Evolutionary conservation across 2,329 filamentous ascomycete species (phyloP).

Genomic region (Aspergillus persii): DNA sequence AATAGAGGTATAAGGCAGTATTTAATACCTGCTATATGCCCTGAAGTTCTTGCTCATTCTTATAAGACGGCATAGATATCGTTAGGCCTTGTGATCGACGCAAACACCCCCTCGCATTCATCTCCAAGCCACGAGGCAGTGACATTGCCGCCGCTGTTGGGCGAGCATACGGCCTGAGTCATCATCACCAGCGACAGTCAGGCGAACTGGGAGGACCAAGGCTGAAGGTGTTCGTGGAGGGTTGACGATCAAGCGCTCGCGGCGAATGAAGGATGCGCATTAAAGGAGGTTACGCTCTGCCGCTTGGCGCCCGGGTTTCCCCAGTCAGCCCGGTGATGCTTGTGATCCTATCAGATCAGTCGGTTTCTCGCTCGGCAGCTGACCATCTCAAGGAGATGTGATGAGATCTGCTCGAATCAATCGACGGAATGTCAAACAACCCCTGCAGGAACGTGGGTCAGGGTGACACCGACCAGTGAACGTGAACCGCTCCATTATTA

Average conservation of each 20-base stretch:
- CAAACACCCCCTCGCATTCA: background rate
- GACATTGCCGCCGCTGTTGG: conserved; percentile 4
- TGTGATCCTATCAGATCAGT: conserved; percentile 17
- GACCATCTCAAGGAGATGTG: background rate
- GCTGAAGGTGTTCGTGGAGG: background rate
- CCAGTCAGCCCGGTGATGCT: conserved; percentile 16
- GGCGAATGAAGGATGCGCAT: background rate
- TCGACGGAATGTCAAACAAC: background rate
- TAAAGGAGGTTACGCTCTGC: background rate
- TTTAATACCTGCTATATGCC: background rate
- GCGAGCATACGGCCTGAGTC: conserved; percentile 16
- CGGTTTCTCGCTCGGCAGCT: background rate
- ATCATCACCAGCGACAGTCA: conserved; percentile 17
- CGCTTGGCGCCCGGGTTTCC: conserved; percentile 11
- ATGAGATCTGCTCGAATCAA: background rate
- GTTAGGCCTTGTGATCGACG: conserved; percentile 14
- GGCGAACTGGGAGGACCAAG: conserved; percentile 11
- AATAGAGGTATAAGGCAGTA: background rate
- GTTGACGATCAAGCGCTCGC: background rate
- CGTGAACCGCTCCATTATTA: background rate
- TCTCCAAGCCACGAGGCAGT: conserved; percentile 18
- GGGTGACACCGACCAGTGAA: background rate
- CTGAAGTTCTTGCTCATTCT: conserved; percentile 1
- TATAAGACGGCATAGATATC: conserved; percentile 8
- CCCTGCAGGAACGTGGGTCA: conserved; percentile 1